Percentiles rank a stretch among this genome's conserved stretches.
phyloP scores from a whole-genome alignment of 345 rosid genomes.

The Viola odorata region DNA sequence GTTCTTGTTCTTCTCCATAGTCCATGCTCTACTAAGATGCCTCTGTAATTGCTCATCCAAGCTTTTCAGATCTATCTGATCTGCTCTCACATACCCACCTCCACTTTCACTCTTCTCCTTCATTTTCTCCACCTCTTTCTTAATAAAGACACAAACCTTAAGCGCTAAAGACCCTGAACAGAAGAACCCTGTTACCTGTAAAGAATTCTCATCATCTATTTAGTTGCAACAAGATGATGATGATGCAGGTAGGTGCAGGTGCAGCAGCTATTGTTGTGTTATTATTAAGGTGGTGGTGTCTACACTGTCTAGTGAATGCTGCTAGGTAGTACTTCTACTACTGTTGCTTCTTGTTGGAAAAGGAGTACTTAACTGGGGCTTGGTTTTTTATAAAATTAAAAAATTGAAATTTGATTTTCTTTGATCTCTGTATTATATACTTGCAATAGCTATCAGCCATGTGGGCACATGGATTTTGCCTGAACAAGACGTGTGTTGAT shows the following conservation, averaged over 20 bases:
- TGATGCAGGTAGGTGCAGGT: too few relatives aligned
- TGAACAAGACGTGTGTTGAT: conserved; percentile 41
- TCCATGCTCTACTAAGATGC: conserved; percentile 23
- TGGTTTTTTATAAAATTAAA: neutral
- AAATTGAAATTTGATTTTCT: too few relatives aligned
- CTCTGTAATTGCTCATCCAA: conserved; percentile 31
- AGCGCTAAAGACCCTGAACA: too few relatives aligned
- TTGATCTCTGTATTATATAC: neutral
- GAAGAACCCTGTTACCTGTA: too few relatives aligned
- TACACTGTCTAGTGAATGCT: neutral
- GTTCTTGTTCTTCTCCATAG: conserved; percentile 18
- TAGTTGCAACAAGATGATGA: too few relatives aligned
- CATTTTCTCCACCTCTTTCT: conserved; percentile 5
- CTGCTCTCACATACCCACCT: conserved; percentile 26
- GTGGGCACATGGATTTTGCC: conserved; percentile 63
- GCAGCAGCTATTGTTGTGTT: neutral
- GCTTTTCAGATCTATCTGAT: conserved; percentile 32
- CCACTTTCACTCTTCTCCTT: conserved; percentile 25
- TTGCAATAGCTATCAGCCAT: conserved; percentile 26
- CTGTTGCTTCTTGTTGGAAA: neutral
- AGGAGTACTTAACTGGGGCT: neutral
- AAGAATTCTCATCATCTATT: too few relatives aligned
- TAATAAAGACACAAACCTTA: too few relatives aligned
- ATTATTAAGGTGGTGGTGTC: neutral
- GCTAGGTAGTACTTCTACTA: neutral